Evolutionary conservation across 2,329 filamentous ascomycete genomes (phyloP).

Genomic region (Colletotrichum destructivum): DNA sequence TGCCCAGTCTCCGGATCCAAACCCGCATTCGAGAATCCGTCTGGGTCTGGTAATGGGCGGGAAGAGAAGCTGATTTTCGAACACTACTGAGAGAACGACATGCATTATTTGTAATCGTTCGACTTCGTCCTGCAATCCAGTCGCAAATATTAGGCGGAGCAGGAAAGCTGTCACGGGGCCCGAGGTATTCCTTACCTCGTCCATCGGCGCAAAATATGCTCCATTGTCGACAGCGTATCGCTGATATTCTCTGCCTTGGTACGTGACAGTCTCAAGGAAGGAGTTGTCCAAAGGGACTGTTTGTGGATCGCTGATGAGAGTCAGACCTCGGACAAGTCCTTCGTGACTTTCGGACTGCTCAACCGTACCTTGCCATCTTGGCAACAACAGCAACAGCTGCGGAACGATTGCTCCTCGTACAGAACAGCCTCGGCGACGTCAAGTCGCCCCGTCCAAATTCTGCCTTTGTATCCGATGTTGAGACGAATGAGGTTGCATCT

Average conservation of each 20-base stretch:
- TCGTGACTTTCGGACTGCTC: constrained; percentile 1
- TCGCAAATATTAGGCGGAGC: constrained; percentile 11
- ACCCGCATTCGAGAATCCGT: constrained; percentile 80
- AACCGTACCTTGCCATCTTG: constrained; percentile 41
- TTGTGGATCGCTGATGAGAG: constrained; percentile 59
- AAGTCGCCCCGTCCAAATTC: not conserved
- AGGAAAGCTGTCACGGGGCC: not conserved
- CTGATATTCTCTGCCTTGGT: constrained; percentile 78
- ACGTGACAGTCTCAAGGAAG: constrained; percentile 71
- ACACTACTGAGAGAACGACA: constrained; percentile 72
- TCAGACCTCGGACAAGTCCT: constrained; percentile 44
- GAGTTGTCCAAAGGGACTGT: constrained; percentile 70
- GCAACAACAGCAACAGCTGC: not conserved
- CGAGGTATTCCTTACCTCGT: constrained; percentile 70
- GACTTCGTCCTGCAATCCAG: constrained; percentile 72
- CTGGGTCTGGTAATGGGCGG: constrained; percentile 72
- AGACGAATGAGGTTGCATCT: constrained; percentile 17
- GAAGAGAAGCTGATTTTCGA: constrained; percentile 78
- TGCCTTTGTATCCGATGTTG: not conserved
- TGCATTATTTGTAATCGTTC: constrained; percentile 77
- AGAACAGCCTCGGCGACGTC: not conserved
- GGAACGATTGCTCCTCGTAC: not conserved
- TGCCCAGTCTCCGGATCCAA: constrained; percentile 80
- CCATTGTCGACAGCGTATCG: constrained; percentile 75
- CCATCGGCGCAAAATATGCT: constrained; percentile 78